Evolutionary conservation across 257 asterid species (phyloP).

Genomic region (Gardenia jasminoides): DNA sequence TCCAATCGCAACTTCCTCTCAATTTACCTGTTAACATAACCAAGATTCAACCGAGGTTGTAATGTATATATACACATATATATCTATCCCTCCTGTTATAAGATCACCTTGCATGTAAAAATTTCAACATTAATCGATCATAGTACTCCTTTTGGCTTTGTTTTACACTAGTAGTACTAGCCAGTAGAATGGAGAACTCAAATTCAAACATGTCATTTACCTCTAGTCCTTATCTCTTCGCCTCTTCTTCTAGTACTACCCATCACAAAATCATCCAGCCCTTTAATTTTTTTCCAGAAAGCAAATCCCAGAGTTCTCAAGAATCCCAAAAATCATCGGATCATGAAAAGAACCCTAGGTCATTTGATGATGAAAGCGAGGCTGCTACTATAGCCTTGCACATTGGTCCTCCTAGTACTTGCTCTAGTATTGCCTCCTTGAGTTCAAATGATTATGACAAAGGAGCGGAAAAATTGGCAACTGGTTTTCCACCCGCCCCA

Average conservation of each 20-base stretch:
- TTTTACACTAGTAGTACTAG: background rate
- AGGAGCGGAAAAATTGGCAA: constrained; percentile 6
- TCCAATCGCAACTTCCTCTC: constrained; percentile 15
- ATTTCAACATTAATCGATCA: background rate
- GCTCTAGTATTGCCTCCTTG: background rate
- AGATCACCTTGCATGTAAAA: constrained; percentile 23
- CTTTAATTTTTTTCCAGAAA: constrained; percentile 48
- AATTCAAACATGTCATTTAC: constrained; percentile 16
- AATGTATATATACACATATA: background rate
- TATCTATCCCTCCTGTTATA: constrained; percentile 18
- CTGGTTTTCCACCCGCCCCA: background rate
- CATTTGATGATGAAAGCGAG: constrained; percentile 25
- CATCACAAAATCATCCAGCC: constrained; percentile 27
- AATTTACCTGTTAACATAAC: constrained; percentile 15
- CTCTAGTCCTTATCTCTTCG: constrained; percentile 12
- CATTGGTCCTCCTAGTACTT: constrained; percentile 53
- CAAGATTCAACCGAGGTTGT: constrained; percentile 21
- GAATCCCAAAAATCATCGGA: constrained; percentile 11
- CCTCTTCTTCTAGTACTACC: constrained; percentile 3
- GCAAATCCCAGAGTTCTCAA: constrained; percentile 17
- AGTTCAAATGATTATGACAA: constrained; percentile 11
- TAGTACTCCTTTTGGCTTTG: background rate
- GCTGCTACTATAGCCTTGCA: constrained; percentile 39
- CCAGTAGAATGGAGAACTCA: constrained; percentile 31
- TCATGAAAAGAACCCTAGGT: background rate